phyloP scores from a whole-genome alignment of 2,329 filamentous ascomycete genomes.

The Drechslerella dactyloides region DNA sequence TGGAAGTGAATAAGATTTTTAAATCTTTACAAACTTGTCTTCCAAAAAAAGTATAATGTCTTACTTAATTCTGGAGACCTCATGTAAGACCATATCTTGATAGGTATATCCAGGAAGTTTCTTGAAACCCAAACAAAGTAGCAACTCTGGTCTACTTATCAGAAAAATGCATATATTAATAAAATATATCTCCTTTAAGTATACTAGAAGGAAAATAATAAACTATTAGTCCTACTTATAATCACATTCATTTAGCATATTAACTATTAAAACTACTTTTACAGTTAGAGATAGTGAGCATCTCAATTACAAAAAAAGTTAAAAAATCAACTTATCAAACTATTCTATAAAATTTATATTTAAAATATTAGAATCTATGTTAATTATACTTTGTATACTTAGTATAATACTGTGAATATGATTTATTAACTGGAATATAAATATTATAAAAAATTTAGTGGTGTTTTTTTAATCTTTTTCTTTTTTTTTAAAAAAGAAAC shows the following conservation, averaged over 20 bases:
- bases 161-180: slow-evolving; percentile 52
- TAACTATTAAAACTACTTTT: slow-evolving; percentile 53
- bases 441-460: slow-evolving; percentile 58
- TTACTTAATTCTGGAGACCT: slow-evolving; percentile 51
- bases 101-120: slow-evolving; percentile 32
- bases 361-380: slow-evolving; percentile 1
- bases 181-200: slow-evolving; percentile 23
- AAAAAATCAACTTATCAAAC: slow-evolving; percentile 59
- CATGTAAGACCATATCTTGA: slow-evolving; percentile 36
- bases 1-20: background rate
- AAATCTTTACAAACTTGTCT: slow-evolving; percentile 47
- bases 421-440: slow-evolving; percentile 20
- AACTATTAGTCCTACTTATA: slow-evolving; percentile 45
- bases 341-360: slow-evolving; percentile 57
- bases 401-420: background rate
- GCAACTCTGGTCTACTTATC: slow-evolving; percentile 53
- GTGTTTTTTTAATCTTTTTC: slow-evolving; percentile 58
- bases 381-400: slow-evolving; percentile 10
- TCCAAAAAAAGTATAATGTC: slow-evolving; percentile 55
- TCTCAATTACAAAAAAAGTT: slow-evolving; percentile 56
- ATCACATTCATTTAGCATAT: slow-evolving; percentile 56
- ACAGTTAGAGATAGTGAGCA: background rate
- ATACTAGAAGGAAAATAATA: slow-evolving; percentile 48
- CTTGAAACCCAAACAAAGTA: slow-evolving; percentile 50
- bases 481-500: slow-evolving; percentile 62